Base-by-base conservation (phyloP, 495 filamentous ascomycete genomes). In the Achaetomiella virescens region DNA sequence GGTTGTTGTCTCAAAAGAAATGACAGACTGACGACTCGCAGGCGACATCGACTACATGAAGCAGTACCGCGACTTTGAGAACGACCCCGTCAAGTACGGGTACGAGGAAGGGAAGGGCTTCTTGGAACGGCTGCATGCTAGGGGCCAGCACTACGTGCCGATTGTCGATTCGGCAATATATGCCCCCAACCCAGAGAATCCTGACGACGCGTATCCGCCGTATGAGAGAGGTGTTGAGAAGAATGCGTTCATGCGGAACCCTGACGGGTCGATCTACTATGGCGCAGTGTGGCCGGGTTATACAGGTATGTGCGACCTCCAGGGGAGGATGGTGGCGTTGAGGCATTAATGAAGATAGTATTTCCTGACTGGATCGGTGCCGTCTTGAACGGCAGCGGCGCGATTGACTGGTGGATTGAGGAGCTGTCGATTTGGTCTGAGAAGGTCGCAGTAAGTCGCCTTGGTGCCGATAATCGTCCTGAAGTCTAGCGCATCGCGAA, bases 271-370 rank as follows among this genome's bases (percentile, higher is more conserved):
- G n/a, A 65, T 89, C 15, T 93, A 90, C 61, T 71, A 84, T 54
- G 90, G 87, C 12, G 84, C 83, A 12, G 89, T 95, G 15, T 96
- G 91, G 91, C 90, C 90, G n/a, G 91, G 91, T 40, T 81, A 83
- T 40, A 87, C 88, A 4, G 70, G 72, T 46, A 82, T 63, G 66
- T 78, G 27, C 5, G 27, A 31, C 5, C 27, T n/a, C n/a, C n/a
- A n/a, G n/a, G 27, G 27, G 27, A 31, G 27, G 27, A 9, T 31
- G n/a, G 27, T 31, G 27, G 27, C 9, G 9, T 31, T 31, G 27
- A 31, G 27, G 27, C 9, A 24, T 78, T 81, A 8, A 79, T 6
- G 0, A 8, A 6, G 2, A 15, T 37, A 86, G 69, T 74, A 55
- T 54, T 91, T 75, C 67, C 73, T 3, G 75, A 78, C 49, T 81